Conservation (phyloP, 2,329 filamentous ascomycete species). For the Cercospora beticola region DNA sequence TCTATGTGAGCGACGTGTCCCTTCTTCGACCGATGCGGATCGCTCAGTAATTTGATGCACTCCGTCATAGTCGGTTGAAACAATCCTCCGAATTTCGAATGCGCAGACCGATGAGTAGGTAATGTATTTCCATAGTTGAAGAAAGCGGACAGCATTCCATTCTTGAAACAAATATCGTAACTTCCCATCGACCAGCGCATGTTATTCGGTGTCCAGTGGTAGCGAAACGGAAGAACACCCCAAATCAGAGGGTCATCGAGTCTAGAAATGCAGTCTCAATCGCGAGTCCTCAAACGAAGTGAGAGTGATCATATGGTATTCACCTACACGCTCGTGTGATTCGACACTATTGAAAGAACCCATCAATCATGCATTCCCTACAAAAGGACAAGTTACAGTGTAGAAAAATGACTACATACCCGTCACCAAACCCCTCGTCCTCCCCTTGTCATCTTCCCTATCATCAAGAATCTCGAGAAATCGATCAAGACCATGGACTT, state of each 20-base stretch:
- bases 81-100: constrained; percentile 78
- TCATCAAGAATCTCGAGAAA: constrained; percentile 76
- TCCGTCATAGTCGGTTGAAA: constrained; percentile 88
- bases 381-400: background rate
- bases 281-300: background rate
- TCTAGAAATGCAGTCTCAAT: constrained; percentile 48
- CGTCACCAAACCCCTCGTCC: constrained; percentile 78
- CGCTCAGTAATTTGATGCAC: constrained; percentile 78
- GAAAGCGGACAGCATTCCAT: constrained; percentile 73
- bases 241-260: constrained; percentile 93
- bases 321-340: background rate
- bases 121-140: constrained; percentile 88
- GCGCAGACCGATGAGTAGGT: constrained; percentile 76
- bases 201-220: constrained; percentile 70
- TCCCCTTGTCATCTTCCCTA: constrained; percentile 63
- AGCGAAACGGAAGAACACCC: constrained; percentile 78
- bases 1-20: background rate
- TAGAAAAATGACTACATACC: constrained; percentile 51
- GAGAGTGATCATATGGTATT: background rate
- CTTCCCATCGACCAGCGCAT: constrained; percentile 87
- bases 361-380: background rate
- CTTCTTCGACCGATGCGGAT: constrained; percentile 31
- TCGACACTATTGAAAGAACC: constrained; percentile 59
- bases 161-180: constrained; percentile 93
- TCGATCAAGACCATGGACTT: constrained; percentile 71